These are phyloP conservation scores for Penicillium nordicum DNA, from an alignment of 2,329 filamentous ascomycete species.

Conservation along the genomic window DNA sequence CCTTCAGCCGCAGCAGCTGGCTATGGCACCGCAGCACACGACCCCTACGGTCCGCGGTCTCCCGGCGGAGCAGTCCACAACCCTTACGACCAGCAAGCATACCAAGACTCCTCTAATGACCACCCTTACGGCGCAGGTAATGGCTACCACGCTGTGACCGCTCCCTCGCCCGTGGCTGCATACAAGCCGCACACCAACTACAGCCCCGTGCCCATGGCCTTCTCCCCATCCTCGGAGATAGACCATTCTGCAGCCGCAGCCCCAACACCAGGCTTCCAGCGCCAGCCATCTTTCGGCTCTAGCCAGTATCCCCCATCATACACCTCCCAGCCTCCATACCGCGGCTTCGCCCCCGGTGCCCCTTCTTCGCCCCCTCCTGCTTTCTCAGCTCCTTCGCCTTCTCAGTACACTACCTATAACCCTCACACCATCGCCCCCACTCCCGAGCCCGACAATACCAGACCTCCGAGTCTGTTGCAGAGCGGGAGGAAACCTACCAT, in stretches of 20 bases:
- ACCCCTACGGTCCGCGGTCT: slow-evolving; percentile 7
- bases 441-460: slow-evolving; percentile 24
- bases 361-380: slow-evolving; percentile 33
- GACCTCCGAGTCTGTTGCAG: slow-evolving; percentile 41
- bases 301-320: slow-evolving; percentile 26
- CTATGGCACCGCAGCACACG: not conserved
- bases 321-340: slow-evolving; percentile 19
- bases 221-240: slow-evolving; percentile 16
- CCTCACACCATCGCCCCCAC: slow-evolving; percentile 10
- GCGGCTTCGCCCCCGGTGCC: slow-evolving; percentile 17
- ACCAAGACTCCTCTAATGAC: slow-evolving; percentile 15
- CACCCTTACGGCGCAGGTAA: slow-evolving; percentile 6
- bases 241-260: not conserved
- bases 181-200: slow-evolving; percentile 27
- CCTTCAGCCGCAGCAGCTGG: not conserved
- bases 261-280: slow-evolving; percentile 17
- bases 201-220: slow-evolving; percentile 21
- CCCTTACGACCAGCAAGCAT: slow-evolving; percentile 22
- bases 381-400: slow-evolving; percentile 20
- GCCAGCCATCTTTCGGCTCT: slow-evolving; percentile 25
- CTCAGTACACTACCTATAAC: slow-evolving; percentile 13
- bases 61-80: slow-evolving; percentile 16
- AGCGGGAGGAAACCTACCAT: slow-evolving; percentile 38
- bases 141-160: slow-evolving; percentile 18
- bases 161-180: slow-evolving; percentile 17